phyloP scores from a whole-genome alignment of 2,329 filamentous ascomycete genomes.

The Tympanopsis confertula region DNA sequence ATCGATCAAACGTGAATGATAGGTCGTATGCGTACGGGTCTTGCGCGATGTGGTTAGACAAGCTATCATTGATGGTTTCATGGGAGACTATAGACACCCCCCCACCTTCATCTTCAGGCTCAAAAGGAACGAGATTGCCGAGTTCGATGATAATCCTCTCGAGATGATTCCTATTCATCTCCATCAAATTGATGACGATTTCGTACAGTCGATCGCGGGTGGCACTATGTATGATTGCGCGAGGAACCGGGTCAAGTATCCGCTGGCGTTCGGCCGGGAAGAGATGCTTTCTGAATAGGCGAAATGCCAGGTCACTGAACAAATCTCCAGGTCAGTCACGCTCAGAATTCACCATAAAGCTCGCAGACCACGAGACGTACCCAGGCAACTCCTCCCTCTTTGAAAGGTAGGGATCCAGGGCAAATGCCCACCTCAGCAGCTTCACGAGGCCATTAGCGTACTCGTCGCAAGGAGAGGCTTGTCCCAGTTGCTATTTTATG shows the following conservation, averaged over 20 bases:
- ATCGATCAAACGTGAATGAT: constrained; percentile 49
- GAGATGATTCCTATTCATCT: constrained; percentile 35
- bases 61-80: constrained; percentile 8
- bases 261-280: constrained; percentile 41
- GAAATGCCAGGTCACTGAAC: constrained; percentile 27
- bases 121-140: constrained; percentile 35
- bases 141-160: constrained; percentile 37
- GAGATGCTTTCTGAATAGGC: constrained; percentile 51
- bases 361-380: no score
- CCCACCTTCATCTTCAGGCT: constrained; percentile 25
- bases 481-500: constrained; percentile 3
- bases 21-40: constrained; percentile 51
- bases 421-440: no score
- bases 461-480: no score
- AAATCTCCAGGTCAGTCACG: constrained; percentile 4
- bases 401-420: no score
- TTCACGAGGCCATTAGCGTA: no score
- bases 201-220: constrained; percentile 50
- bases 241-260: constrained; percentile 17
- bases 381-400: no score
- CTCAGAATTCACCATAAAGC: no score
- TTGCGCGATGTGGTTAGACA: constrained; percentile 11
- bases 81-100: constrained; percentile 17
- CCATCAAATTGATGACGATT: constrained; percentile 43
- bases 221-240: constrained; percentile 34